phyloP scores from a whole-genome alignment of 2,329 filamentous ascomycete genomes.

The Neopestalotiopsis rosae region DNA sequence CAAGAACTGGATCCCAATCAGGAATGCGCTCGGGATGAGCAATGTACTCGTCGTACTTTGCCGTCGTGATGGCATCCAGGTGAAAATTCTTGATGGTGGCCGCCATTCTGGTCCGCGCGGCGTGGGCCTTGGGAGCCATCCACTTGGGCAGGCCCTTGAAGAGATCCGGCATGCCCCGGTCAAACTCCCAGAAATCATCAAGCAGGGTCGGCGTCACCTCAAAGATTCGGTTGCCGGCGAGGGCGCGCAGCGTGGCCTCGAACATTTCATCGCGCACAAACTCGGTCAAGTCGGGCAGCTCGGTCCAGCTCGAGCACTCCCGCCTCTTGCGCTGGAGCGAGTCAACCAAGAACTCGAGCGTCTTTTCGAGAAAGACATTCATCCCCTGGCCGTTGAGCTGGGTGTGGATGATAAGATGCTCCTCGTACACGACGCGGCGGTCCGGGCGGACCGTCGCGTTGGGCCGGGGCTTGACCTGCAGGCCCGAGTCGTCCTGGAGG shows the following conservation, averaged over 20 bases:
- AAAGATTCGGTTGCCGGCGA: not conserved
- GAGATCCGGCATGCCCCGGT: not conserved
- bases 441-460: not conserved
- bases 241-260: not conserved
- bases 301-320: not conserved
- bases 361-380: no score
- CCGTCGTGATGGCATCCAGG: no score
- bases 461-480: not conserved
- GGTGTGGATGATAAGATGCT: no score
- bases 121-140: not conserved
- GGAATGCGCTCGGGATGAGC: no score
- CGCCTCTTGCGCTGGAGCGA: not conserved
- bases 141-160: not conserved
- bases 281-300: not conserved
- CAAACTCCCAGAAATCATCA: constrained; percentile 8
- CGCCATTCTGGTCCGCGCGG: not conserved
- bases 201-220: not conserved
- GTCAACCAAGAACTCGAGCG: no score
- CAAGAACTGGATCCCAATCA: not conserved
- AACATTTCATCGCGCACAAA: not conserved
- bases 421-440: no score
- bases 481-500: not conserved
- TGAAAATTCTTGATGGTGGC: not conserved
- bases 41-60: no score
- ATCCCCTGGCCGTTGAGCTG: no score